Conservation (phyloP, 495 filamentous ascomycete species). For the Chlorociboria aeruginascens region DNA sequence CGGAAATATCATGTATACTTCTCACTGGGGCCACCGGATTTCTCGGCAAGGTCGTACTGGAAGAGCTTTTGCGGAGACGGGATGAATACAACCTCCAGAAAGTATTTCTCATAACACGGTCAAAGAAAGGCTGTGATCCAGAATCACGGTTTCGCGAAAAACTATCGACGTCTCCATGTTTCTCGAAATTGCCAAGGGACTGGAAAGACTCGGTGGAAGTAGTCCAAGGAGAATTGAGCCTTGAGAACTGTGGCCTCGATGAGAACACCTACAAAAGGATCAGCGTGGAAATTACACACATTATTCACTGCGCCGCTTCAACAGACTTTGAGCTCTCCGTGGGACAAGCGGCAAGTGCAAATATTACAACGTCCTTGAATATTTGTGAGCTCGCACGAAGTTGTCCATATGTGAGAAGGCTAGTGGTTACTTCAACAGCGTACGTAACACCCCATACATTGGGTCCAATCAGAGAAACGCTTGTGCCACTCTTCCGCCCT, state of each 20-base stretch:
- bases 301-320: too few species aligned
- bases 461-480: not conserved
- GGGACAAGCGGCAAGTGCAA: too few species aligned
- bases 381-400: not conserved
- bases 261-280: too few species aligned
- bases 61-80: conserved; percentile 2
- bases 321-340: too few species aligned
- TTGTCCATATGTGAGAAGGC: not conserved
- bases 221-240: not conserved
- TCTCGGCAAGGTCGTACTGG: conserved; percentile 8
- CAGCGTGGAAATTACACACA: too few species aligned
- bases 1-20: not conserved
- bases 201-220: not conserved
- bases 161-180: not conserved
- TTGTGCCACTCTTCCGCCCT: not conserved
- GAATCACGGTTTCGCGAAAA: not conserved
- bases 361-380: too few species aligned
- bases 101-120: not conserved
- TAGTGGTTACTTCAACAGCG: conserved; percentile 6
- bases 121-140: not conserved
- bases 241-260: conserved; percentile 7
- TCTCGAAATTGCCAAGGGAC: not conserved
- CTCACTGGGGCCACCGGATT: conserved; percentile 10
- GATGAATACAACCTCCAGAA: not conserved
- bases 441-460: conserved; percentile 5